A percentile compares a stretch with the other conserved stretches of the same genome.
phyloP scores from a whole-genome alignment of 306 rosid genomes.

The Vigna trinervia region DNA sequence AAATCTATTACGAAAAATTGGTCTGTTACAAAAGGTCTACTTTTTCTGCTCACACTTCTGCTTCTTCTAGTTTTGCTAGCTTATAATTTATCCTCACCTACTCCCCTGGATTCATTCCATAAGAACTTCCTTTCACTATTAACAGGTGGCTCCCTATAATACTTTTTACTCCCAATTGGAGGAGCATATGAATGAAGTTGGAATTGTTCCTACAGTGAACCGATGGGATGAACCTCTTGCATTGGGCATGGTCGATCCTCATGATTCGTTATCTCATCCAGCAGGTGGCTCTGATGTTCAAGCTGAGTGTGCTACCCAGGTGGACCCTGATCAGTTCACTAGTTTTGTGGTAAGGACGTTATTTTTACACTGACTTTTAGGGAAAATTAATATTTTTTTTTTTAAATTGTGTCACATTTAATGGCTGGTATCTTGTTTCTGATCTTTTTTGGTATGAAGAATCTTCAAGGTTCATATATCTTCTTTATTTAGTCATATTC shows the following conservation, averaged over 20 bases:
- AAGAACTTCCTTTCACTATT: conserved; percentile 26
- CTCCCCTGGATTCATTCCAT: conserved; percentile 32
- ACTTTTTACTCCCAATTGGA: conserved; percentile 86
- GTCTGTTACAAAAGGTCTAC: background rate
- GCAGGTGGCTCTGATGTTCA: conserved; percentile 97
- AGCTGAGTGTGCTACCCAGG: conserved; percentile 77
- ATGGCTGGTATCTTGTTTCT: conserved; percentile 12
- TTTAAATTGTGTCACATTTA: background rate
- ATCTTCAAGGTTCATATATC: conserved; percentile 9
- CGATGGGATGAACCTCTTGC: conserved; percentile 90
- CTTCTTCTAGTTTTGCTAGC: conserved; percentile 21
- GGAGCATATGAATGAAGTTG: conserved; percentile 91
- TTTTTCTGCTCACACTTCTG: conserved; percentile 27
- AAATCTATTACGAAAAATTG: background rate
- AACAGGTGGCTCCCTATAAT: conserved; percentile 96
- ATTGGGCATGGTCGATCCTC: conserved; percentile 92
- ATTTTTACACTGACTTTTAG: conserved; percentile 12
- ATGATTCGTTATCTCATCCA: conserved; percentile 98
- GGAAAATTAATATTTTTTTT: conserved; percentile 20
- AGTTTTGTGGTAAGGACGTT: conserved; percentile 72
- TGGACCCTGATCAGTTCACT: conserved; percentile 92
- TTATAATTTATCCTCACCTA: conserved; percentile 27
- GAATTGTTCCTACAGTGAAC: conserved; percentile 74
- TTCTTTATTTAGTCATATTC: conserved; percentile 15
- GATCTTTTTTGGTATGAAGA: conserved; percentile 1